Conservation (phyloP, 2,329 filamentous ascomycete species). For the Ceratocystis huliohia region DNA sequence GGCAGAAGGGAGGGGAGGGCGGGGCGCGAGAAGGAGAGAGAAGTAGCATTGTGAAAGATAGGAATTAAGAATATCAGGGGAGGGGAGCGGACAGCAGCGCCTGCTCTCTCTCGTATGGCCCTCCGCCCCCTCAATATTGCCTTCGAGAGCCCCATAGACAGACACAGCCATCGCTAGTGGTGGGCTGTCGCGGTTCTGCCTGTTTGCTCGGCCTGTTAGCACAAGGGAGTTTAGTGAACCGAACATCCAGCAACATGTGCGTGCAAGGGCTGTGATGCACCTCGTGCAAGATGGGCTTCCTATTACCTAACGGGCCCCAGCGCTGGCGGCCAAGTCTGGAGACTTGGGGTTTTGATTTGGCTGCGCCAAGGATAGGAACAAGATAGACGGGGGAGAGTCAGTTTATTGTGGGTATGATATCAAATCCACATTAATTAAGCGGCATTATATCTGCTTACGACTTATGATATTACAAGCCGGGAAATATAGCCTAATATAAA, state of each 20-base stretch:
- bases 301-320: constrained; percentile 9
- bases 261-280: constrained; percentile 10
- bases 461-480: background rate
- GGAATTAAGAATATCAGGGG: too few species aligned
- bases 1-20: background rate
- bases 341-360: background rate
- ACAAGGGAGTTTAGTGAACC: background rate
- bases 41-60: too few species aligned
- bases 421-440: background rate
- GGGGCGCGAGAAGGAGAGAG: background rate
- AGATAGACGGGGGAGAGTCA: background rate
- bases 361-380: background rate
- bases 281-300: constrained; percentile 4
- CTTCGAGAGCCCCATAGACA: background rate
- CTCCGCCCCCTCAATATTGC: background rate
- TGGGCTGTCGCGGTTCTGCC: background rate
- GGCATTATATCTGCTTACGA: background rate
- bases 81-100: background rate
- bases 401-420: background rate
- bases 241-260: background rate
- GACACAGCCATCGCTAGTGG: background rate
- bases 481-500: background rate
- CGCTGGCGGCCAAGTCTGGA: constrained; percentile 12
- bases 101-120: background rate
- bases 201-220: background rate